These are phyloP conservation scores for Ophiocordyceps unilateralis DNA, from an alignment of 2,329 filamentous ascomycete genomes.

Conservation along the genomic window DNA sequence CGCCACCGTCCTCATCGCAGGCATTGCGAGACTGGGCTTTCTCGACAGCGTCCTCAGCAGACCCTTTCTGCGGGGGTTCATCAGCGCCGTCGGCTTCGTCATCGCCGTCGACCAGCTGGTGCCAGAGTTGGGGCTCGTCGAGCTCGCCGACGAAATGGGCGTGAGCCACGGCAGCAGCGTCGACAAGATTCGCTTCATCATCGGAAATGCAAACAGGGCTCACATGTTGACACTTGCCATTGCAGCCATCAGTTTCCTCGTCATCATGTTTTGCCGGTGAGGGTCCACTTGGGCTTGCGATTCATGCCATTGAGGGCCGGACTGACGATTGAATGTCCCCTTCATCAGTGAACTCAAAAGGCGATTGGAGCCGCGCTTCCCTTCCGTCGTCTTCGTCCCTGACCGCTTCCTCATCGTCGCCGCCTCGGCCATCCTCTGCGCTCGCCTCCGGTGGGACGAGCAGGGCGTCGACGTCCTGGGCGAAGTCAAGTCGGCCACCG, in stretches of 20 bases:
- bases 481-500: slow-evolving; percentile 55
- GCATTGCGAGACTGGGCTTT: slow-evolving; percentile 73
- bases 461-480: slow-evolving; percentile 74
- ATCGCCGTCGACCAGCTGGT: slow-evolving; percentile 92
- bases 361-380: slow-evolving; percentile 60
- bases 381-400: slow-evolving; percentile 70
- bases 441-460: slow-evolving; percentile 58
- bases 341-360: slow-evolving; percentile 57
- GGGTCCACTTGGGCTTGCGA: too few species aligned
- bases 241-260: slow-evolving; percentile 59
- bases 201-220: slow-evolving; percentile 44
- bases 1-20: slow-evolving; percentile 73
- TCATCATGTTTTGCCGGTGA: slow-evolving; percentile 83
- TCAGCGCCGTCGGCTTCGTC: slow-evolving; percentile 90
- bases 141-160: slow-evolving; percentile 43
- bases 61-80: slow-evolving; percentile 87
- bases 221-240: slow-evolving; percentile 65
- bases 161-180: slow-evolving; percentile 72
- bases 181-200: slow-evolving; percentile 69
- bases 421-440: slow-evolving; percentile 64
- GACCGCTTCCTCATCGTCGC: slow-evolving; percentile 86
- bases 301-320: too few species aligned
- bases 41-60: slow-evolving; percentile 85
- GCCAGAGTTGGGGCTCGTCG: slow-evolving; percentile 66
- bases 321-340: not conserved